A percentile compares a stretch with the other conserved stretches of the same genome.
Evolutionary conservation across 768 basidiomycete genomes (phyloP).

Genomic region (Termitomyces sp.): DNA sequence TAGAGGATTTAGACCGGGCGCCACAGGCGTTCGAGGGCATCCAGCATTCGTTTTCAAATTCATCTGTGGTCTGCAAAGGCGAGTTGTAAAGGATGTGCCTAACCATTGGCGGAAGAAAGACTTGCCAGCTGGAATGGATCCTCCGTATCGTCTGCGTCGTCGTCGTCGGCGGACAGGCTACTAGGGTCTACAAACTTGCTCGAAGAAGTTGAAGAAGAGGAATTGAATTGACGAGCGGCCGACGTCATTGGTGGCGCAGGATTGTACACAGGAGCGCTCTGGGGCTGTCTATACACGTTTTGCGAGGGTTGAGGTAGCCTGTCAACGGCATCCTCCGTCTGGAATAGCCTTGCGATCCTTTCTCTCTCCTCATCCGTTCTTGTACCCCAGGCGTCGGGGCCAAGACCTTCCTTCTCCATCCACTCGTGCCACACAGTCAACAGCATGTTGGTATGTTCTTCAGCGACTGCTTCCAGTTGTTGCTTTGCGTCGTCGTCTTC

Average conservation of each 20-base stretch:
- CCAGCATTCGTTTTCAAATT: conserved; percentile 25
- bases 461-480: conserved; percentile 23
- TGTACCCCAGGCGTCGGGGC: conserved; percentile 38
- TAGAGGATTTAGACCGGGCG: conserved; percentile 11
- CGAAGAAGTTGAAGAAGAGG: conserved; percentile 30
- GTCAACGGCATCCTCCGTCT: conserved; percentile 30
- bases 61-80: conserved; percentile 20
- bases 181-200: conserved; percentile 39
- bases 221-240: conserved; percentile 28
- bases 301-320: conserved; percentile 17
- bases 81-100: conserved; percentile 14
- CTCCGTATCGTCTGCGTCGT: conserved; percentile 22
- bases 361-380: conserved; percentile 32
- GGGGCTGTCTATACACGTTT: conserved; percentile 14
- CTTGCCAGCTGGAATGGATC: conserved; percentile 22
- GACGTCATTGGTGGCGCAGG: conserved; percentile 25
- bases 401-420: conserved; percentile 27
- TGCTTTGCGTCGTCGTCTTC: conserved; percentile 30
- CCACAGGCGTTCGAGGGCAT: conserved; percentile 12
- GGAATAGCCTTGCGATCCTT: conserved; percentile 27
- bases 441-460: conserved; percentile 26
- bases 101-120: conserved; percentile 9
- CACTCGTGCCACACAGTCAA: conserved; percentile 37
- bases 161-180: conserved; percentile 36
- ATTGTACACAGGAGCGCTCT: conserved; percentile 14